phyloP scores from a whole-genome alignment of 1,139 yeast genomes.

The Geotrichum carabidarum region DNA sequence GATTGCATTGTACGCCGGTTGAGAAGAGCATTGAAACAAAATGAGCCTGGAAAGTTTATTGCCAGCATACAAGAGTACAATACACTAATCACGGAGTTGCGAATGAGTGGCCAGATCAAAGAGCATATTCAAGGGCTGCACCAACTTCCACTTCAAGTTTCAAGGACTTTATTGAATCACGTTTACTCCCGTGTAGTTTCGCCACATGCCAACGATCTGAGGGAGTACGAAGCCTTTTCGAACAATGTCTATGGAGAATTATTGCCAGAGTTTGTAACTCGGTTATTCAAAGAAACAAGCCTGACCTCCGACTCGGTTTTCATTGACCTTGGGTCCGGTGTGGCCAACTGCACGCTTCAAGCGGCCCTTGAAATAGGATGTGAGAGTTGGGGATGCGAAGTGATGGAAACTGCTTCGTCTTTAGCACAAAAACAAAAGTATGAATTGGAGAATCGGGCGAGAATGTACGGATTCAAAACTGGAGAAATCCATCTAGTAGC shows the following conservation, averaged over 20 bases:
- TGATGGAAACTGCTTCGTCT: slow-evolving; percentile 75
- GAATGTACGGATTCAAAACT: slow-evolving; percentile 56
- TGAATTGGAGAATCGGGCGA: slow-evolving; percentile 56
- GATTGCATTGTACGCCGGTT: slow-evolving; percentile 46
- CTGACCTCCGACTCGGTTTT: slow-evolving; percentile 53
- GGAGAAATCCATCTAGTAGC: slow-evolving; percentile 57
- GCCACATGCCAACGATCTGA: slow-evolving; percentile 60
- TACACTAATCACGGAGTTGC: slow-evolving; percentile 36
- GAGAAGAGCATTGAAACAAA: slow-evolving; percentile 41
- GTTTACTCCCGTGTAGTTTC: slow-evolving; percentile 75
- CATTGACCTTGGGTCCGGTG: slow-evolving; percentile 89
- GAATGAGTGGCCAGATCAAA: slow-evolving; percentile 34
- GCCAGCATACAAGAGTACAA: slow-evolving; percentile 43
- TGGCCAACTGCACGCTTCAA: slow-evolving; percentile 85
- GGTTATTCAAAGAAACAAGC: slow-evolving; percentile 59
- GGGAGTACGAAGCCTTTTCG: slow-evolving; percentile 78
- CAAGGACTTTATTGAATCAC: slow-evolving; percentile 66
- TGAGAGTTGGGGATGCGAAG: slow-evolving; percentile 81
- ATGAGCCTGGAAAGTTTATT: slow-evolving; percentile 37
- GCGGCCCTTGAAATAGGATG: slow-evolving; percentile 87
- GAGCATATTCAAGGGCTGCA: slow-evolving; percentile 40
- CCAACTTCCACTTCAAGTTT: slow-evolving; percentile 49
- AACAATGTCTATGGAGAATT: slow-evolving; percentile 90
- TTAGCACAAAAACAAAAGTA: slow-evolving; percentile 57
- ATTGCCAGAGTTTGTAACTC: slow-evolving; percentile 69